A percentile compares a stretch with the other conserved stretches of the same genome.
These are phyloP conservation scores for Schrenkiella parvula DNA, from an alignment of 345 rosid species.

Conservation along the genomic window DNA sequence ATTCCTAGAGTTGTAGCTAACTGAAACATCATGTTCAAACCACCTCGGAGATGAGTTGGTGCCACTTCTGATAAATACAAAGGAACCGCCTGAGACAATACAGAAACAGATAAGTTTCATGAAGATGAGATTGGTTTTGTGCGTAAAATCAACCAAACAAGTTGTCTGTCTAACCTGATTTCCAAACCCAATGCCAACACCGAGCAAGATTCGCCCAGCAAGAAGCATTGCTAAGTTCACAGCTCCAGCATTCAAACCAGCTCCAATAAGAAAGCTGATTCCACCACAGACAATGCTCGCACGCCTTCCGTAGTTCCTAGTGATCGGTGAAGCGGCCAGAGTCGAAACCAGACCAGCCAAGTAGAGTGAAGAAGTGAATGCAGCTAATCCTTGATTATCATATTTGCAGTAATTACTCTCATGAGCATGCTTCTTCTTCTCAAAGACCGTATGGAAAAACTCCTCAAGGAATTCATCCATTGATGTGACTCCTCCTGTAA, in stretches of 20 bases:
- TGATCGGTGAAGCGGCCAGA: slow-evolving; percentile 71
- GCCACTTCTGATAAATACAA: slow-evolving; percentile 91
- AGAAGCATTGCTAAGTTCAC: slow-evolving; percentile 72
- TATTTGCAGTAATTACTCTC: slow-evolving; percentile 96
- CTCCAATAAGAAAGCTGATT: slow-evolving; percentile 67
- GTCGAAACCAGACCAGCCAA: slow-evolving; percentile 86
- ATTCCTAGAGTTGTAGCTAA: slow-evolving; percentile 83
- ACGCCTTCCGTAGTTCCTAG: slow-evolving; percentile 73
- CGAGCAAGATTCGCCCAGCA: slow-evolving; percentile 78
- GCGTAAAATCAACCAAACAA: background rate
- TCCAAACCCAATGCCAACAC: slow-evolving; percentile 94
- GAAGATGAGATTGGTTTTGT: background rate
- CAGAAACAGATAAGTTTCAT: background rate
- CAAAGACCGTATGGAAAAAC: slow-evolving; percentile 64
- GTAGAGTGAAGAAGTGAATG: slow-evolving; percentile 89
- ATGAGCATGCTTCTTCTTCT: slow-evolving; percentile 62
- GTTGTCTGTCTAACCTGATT: slow-evolving; percentile 58
- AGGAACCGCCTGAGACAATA: slow-evolving; percentile 61
- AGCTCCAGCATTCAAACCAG: slow-evolving; percentile 69
- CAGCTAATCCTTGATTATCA: slow-evolving; percentile 68
- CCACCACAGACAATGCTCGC: slow-evolving; percentile 86
- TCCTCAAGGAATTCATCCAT: slow-evolving; percentile 72
- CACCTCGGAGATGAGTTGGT: slow-evolving; percentile 93
- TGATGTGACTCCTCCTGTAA: slow-evolving; percentile 84
- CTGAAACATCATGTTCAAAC: slow-evolving; percentile 91